phyloP scores from a whole-genome alignment of 495 filamentous ascomycete species.

The Bacidia rubella region DNA sequence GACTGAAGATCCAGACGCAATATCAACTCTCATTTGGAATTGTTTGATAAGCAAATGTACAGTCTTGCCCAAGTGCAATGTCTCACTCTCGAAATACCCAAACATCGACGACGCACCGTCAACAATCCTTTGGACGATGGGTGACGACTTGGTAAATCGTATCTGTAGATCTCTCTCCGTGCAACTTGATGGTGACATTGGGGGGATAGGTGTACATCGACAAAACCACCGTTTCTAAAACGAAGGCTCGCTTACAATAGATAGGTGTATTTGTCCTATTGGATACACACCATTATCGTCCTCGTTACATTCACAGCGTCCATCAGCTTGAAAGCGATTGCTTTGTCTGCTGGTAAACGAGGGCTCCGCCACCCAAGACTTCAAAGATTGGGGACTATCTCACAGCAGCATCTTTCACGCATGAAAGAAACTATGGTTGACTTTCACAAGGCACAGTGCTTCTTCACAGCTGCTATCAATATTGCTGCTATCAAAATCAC shows the following conservation, averaged over 20 bases:
- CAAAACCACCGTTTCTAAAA: not conserved
- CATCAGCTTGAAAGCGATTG: slow-evolving; percentile 7
- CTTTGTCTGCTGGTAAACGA: slow-evolving; percentile 1
- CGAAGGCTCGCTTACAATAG: not conserved
- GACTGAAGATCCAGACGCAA: too few species aligned
- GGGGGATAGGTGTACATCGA: not conserved
- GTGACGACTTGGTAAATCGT: too few species aligned
- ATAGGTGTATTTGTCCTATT: slow-evolving; percentile 14
- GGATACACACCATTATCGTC: slow-evolving; percentile 13
- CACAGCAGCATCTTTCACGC: slow-evolving; percentile 4
- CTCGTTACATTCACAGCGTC: slow-evolving; percentile 7
- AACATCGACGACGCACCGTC: too few species aligned
- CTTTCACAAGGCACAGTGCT: slow-evolving; percentile 20
- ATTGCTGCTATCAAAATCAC: slow-evolving; percentile 12
- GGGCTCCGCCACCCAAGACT: not conserved
- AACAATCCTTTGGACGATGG: too few species aligned
- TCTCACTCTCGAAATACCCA: too few species aligned
- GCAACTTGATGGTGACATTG: not conserved
- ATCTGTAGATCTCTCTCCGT: too few species aligned
- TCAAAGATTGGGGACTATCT: not conserved
- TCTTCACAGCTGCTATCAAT: slow-evolving; percentile 17
- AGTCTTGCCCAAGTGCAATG: too few species aligned
- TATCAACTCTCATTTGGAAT: too few species aligned
- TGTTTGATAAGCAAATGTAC: too few species aligned
- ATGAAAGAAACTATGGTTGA: slow-evolving; percentile 10